phyloP scores from a whole-genome alignment of 2,329 filamentous ascomycete genomes.

The Pseudogymnoascus sp. region DNA sequence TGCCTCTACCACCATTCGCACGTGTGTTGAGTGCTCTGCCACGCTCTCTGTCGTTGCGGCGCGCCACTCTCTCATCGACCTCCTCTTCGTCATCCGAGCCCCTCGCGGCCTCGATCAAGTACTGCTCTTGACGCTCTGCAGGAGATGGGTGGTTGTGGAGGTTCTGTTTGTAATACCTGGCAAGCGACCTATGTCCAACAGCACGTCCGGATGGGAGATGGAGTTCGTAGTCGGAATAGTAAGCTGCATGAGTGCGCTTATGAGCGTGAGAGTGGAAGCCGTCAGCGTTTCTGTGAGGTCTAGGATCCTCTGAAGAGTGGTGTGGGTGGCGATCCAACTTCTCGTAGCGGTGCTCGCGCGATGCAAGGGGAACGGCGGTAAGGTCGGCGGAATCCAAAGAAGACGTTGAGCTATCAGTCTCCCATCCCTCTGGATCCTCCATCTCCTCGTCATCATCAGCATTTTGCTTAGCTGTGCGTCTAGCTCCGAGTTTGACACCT shows the following conservation, averaged over 20 bases:
- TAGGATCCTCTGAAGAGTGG: conserved; percentile 62
- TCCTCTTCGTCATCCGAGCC: conserved; percentile 39
- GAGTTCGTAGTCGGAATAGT: conserved; percentile 87
- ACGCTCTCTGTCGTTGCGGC: conserved; percentile 32
- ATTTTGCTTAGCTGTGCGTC: conserved; percentile 44
- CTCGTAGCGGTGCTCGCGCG: conserved; percentile 62
- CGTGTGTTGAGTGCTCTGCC: conserved; percentile 54
- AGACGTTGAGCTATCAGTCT: conserved; percentile 87
- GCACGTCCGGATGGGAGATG: conserved; percentile 84
- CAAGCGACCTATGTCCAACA: conserved; percentile 81
- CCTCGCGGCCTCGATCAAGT: conserved; percentile 48
- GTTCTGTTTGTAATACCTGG: conserved; percentile 88
- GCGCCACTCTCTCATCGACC: conserved; percentile 29
- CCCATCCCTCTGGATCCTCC: conserved; percentile 72
- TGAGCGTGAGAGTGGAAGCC: conserved; percentile 79
- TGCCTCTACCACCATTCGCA: conserved; percentile 64
- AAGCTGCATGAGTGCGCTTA: conserved; percentile 63
- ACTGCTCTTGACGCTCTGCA: conserved; percentile 63
- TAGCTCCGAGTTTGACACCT: conserved; percentile 63
- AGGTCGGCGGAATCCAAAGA: conserved; percentile 81
- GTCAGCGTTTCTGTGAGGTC: conserved; percentile 65
- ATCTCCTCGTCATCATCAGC: conserved; percentile 47
- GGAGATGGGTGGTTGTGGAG: conserved; percentile 72
- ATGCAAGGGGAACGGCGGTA: conserved; percentile 67
- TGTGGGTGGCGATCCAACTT: conserved; percentile 65